phyloP scores from a whole-genome alignment of 1,284 basidiomycete species.

The Ganoderma resinaceum region DNA sequence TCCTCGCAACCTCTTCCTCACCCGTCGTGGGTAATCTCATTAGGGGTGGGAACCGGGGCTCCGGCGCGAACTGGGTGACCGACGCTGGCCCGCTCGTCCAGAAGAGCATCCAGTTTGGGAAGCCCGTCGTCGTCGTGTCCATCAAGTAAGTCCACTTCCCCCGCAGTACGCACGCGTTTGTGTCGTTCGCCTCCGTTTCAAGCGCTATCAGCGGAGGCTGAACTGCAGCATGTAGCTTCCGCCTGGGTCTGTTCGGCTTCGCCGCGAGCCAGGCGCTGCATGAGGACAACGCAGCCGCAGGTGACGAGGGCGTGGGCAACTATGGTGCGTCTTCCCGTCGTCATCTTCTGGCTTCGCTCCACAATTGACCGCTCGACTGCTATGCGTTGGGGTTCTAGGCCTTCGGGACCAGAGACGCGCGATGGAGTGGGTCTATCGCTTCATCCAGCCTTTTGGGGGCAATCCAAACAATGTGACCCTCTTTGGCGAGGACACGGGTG shows the following conservation, averaged over 20 bases:
- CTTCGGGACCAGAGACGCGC: constrained; percentile 74
- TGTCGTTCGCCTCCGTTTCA: constrained; percentile 18
- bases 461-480: constrained; percentile 74
- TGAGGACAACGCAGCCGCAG: constrained; percentile 67
- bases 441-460: constrained; percentile 75
- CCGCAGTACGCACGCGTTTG: neutral
- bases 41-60: constrained; percentile 74
- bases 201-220: constrained; percentile 21
- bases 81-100: constrained; percentile 74
- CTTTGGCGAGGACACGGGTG: constrained; percentile 75
- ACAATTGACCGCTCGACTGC: constrained; percentile 11
- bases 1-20: constrained; percentile 19
- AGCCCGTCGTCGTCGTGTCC: constrained; percentile 74
- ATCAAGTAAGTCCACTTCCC: constrained; percentile 64
- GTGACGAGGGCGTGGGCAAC: constrained; percentile 77
- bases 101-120: constrained; percentile 64
- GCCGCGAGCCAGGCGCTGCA: constrained; percentile 67
- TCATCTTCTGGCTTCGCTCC: constrained; percentile 3
- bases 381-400: constrained; percentile 45
- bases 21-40: constrained; percentile 10
- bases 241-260: constrained; percentile 77
- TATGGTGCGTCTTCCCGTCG: constrained; percentile 56
- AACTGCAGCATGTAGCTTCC: constrained; percentile 56
- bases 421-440: constrained; percentile 72
- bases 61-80: constrained; percentile 77